Base-by-base conservation (phyloP, 352 stramenopile genomes). In the Pythium vanterpoolii region DNA sequence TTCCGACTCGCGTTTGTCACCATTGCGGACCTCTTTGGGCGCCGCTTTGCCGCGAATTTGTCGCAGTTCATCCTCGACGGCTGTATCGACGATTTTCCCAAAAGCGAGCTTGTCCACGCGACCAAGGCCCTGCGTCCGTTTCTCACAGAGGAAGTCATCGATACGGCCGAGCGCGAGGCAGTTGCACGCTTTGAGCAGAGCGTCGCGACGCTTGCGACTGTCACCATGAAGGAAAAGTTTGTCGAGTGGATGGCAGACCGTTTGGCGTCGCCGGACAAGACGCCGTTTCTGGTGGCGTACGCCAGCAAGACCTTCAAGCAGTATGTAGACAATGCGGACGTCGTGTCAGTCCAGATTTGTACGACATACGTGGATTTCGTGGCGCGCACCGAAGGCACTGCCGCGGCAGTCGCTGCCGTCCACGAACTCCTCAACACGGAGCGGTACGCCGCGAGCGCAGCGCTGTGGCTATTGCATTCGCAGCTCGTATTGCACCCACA, bases 1-100 rank as follows among this genome's bases (percentile, higher is more conserved):
- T 95, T 95, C 60, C 83, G 82, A 34, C 74, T 95, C 4, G 46
- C 78, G 54, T 93, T 95, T 57, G 66, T 95, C 24, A 68, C 74
- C 38, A 93, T 93, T 56, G 79, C 75, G 33, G 79, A 95, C 52
- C 66, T 93, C 28, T 93, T 93, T 64, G 82, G 73, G 11, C 45
- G 55, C 9, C 57, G 66, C 33, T 90, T 81, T 59, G 83, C 77
- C 56, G 53, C 77, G 4, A 69, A 89, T 31, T 48, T 93, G 31
- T 89, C 82, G 28, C 66, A 89, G 23, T 88, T 86, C 60, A 79
- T 93, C 38, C 55, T 95, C 9, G 61, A 86, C 19, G 60, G 84
- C 50, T 89, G 81, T 21, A 46, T 83, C 7, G 55, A 74, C 21
- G 77, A 73, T 43, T 95, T 95, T 46, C 70, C 77, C 0, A 59